phyloP scores from a whole-genome alignment of 768 basidiomycete genomes.

The Suillus americanus region DNA sequence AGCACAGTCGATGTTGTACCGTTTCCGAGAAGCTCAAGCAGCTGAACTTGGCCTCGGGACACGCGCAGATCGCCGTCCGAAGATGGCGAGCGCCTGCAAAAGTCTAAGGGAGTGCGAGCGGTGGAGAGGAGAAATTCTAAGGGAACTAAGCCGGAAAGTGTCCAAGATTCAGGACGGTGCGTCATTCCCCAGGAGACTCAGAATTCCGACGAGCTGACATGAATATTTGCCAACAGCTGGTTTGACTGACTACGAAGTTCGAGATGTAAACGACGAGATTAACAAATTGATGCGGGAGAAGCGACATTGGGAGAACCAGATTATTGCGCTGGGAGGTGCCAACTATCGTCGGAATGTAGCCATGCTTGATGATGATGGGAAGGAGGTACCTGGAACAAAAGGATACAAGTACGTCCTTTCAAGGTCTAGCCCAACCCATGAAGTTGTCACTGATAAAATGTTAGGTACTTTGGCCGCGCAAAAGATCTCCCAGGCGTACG shows the following conservation, averaged over 20 bases:
- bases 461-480: conserved; percentile 93
- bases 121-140: conserved; percentile 93
- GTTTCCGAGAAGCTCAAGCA: conserved; percentile 95
- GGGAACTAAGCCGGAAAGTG: conserved; percentile 95
- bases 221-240: conserved; percentile 55
- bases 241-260: conserved; percentile 91
- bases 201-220: neutral
- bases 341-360: conserved; percentile 94
- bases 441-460: neutral
- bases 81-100: conserved; percentile 91
- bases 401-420: conserved; percentile 82
- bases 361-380: conserved; percentile 93
- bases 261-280: conserved; percentile 93
- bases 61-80: conserved; percentile 79
- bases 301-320: conserved; percentile 97
- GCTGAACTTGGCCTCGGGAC: conserved; percentile 92
- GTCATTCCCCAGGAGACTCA: conserved; percentile 26
- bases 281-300: conserved; percentile 96
- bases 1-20: conserved; percentile 92
- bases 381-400: conserved; percentile 94
- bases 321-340: conserved; percentile 92
- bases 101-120: conserved; percentile 91
- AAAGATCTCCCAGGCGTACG: conserved; percentile 94
- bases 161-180: conserved; percentile 95
- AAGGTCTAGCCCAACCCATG: neutral